These are phyloP conservation scores for Hypocreales sp. DNA, from an alignment of 2,329 filamentous ascomycete species.

Conservation along the genomic window DNA sequence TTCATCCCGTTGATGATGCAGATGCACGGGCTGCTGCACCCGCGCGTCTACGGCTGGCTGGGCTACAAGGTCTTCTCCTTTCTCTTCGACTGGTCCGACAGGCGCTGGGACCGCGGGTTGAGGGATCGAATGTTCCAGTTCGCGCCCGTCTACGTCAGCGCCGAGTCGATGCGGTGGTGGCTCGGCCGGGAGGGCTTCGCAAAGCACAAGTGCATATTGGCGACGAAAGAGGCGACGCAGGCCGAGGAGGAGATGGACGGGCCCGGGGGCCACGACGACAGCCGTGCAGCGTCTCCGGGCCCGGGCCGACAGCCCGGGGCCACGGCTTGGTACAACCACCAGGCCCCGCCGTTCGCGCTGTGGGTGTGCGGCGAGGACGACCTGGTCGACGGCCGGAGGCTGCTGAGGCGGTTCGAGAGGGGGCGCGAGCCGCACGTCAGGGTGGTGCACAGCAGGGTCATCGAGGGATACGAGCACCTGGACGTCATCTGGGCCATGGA, in stretches of 20 bases:
- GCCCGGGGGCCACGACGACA: constrained; percentile 1
- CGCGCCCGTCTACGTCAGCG: constrained; percentile 75
- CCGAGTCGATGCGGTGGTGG: constrained; percentile 94
- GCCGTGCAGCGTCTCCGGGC: background rate
- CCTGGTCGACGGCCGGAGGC: constrained; percentile 64
- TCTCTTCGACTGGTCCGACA: constrained; percentile 77
- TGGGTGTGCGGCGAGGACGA: constrained; percentile 78
- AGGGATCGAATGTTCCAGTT: constrained; percentile 82
- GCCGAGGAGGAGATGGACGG: constrained; percentile 49
- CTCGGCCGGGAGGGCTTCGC: constrained; percentile 72
- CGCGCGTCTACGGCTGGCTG: constrained; percentile 58
- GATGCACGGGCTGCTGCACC: constrained; percentile 53
- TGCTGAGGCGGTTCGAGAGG: constrained; percentile 59
- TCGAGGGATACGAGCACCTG: constrained; percentile 82
- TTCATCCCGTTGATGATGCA: constrained; percentile 92
- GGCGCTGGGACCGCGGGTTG: constrained; percentile 67
- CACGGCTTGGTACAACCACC: constrained; percentile 68
- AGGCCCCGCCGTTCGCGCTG: constrained; percentile 68
- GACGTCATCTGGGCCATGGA: constrained; percentile 96
- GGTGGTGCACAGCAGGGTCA: constrained; percentile 67
- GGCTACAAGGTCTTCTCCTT: constrained; percentile 85
- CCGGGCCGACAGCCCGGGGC: constrained; percentile 23
- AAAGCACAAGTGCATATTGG: constrained; percentile 68
- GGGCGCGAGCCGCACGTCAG: constrained; percentile 69
- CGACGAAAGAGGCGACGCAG: constrained; percentile 54